Evolutionary conservation across 1,139 yeast genomes (phyloP), one percentile per base, ranked within the genome.

Genomic region (Taphrina communis): DNA sequence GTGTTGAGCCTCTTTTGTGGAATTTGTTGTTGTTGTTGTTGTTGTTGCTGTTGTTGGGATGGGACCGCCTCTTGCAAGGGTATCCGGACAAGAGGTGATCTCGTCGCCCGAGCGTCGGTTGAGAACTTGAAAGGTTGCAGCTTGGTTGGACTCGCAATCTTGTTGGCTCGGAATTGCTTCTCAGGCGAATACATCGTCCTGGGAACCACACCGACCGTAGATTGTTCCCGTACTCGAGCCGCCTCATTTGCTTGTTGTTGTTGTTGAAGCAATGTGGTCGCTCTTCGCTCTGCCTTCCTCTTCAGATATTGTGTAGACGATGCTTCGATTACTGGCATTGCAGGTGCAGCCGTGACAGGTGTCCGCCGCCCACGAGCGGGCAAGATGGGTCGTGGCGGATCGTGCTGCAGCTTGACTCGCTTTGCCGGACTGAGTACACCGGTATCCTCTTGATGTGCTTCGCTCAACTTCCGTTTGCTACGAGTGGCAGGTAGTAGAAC

Each of bases 111-210:
- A 7, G 51, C 53, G 12, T 25, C 52, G 7, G 62, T 58, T 1
- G 62, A 42, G 31, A 58, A 58, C 46, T 58, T 58, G 53, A 58
- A 58, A 5, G 62, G 62, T 25, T 31, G 38, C 7, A 53, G 51
- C 25, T 58, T 58, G 39, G 62, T 58, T 14, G 52, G 25, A 58
- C 62, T 58, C 7, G 53, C 39, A 9, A 31, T 17, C 42, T 44
- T 58, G 53, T 58, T 42, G 35, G 31, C n/a, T 8, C 41, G 31
- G 41, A 42, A 42, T 31, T 44, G 51, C 53, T 58, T 58, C 53
- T 58, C 62, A 1, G 62, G 62, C 14, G 62, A 58, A 19, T 58
- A 58, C 12, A 58, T 25, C 11, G 62, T 44, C 14, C 53, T 19
- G 11, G 62, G 62, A 1, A 58, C 62, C 19, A 42, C 42, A 12